phyloP scores from a whole-genome alignment of 345 rosid species.

The Citrus cavaleriei region DNA sequence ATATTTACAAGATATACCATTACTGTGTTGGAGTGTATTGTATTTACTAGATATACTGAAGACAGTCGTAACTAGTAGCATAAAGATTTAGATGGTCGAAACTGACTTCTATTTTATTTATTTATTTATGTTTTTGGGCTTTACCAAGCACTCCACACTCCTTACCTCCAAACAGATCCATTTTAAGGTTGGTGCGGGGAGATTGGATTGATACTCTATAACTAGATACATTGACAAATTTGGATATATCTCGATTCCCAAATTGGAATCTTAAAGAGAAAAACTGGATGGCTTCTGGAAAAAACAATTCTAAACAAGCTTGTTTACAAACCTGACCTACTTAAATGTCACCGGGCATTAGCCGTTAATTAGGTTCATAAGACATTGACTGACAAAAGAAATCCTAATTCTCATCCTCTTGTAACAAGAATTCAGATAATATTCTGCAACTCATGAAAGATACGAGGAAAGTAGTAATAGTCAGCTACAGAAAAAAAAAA shows the following conservation, averaged over 20 bases:
- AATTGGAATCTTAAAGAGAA: neutral
- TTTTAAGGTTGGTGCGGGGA: no score
- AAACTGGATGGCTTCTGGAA: neutral
- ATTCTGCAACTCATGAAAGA: neutral
- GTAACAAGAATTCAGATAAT: neutral
- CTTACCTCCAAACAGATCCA: no score
- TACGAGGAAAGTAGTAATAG: neutral
- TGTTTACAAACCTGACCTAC: neutral
- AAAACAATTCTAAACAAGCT: neutral
- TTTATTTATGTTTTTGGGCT: no score
- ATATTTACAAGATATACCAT: no score
- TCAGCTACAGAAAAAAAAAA: neutral
- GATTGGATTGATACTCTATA: neutral
- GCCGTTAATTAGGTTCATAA: neutral
- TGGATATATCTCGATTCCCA: neutral
- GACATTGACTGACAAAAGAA: neutral
- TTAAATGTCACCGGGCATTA: neutral
- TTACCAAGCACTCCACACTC: no score
- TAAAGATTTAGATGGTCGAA: no score
- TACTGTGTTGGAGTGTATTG: no score
- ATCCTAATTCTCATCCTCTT: neutral
- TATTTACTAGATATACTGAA: no score
- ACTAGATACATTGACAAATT: neutral
- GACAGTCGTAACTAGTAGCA: no score
- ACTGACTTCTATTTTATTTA: no score